Base-by-base conservation (phyloP, 805 yeast species). In the Blastobotrys peoriensis region DNA sequence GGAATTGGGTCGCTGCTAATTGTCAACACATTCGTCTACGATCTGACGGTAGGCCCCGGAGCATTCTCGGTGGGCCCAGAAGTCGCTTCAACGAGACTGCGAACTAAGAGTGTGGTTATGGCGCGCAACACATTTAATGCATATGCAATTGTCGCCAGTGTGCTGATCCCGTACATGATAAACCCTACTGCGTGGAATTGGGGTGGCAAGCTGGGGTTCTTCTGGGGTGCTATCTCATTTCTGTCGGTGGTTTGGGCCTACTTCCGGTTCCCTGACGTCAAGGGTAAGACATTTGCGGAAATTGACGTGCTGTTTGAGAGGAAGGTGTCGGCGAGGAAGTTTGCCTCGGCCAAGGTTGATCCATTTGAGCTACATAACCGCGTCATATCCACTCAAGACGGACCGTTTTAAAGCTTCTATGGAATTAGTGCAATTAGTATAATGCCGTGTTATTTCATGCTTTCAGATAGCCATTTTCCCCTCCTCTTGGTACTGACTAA, bases 241-340 rank as follows among this genome's bases (percentile, higher is more conserved):
- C 3, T 58, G 3, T 52, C 62, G n/a, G 15, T 69, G 5, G 50
- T 62, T 34, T 75, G 77, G 76, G 61, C 67, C 27, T 72, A 64
- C 58, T 71, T 75, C 60, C 70, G 73, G 37, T 64, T 78, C 41
- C 85, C 86, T 8, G 86, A 79, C 57, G 74, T 81, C 28, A 68
- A 68, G 52, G 74, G 71, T 36, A 68, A 79, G 58, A 75, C 83
- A 0, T 77, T 67, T 55, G 80, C 77, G 37, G 84, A 79, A 55
- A 64, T 79, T 54, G 83, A 78, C 60, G 63, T 64, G 41, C 62
- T 79, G 60, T 79, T 78, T 61, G 67, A 44, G 37, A 43, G 50
- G 51, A 49, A 54, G 39, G 55, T 54, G 41, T 41, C 60, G 5
- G 60, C 65, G 10, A 49, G 64, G 38, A 58, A 62, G 50, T 53